phyloP scores from a whole-genome alignment of 1,284 basidiomycete species.

The Puccinia triticina region DNA sequence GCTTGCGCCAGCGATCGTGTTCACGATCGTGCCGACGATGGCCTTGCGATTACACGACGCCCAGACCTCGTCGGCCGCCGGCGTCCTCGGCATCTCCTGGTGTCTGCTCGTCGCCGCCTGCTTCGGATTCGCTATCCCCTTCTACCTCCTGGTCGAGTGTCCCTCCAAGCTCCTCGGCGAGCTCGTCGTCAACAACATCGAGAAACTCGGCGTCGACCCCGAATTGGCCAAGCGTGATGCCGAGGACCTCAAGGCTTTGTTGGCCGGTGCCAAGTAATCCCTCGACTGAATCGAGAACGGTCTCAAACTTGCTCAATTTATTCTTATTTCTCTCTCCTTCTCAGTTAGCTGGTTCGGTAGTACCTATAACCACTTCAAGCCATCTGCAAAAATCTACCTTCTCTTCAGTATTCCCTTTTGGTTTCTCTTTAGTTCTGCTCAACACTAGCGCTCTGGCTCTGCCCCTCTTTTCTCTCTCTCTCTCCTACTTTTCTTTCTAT shows the following conservation, averaged over 20 bases:
- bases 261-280: slow-evolving; percentile 13
- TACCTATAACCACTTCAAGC: not conserved
- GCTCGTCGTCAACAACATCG: slow-evolving; percentile 55
- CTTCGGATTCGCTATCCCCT: slow-evolving; percentile 56
- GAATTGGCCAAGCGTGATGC: slow-evolving; percentile 35
- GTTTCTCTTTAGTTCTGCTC: not conserved
- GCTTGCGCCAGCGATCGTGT: slow-evolving; percentile 58
- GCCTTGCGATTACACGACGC: slow-evolving; percentile 56
- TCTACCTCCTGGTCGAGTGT: slow-evolving; percentile 59
- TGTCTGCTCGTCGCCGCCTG: slow-evolving; percentile 56
- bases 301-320: not conserved
- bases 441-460: too few relatives aligned
- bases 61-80: slow-evolving; percentile 55
- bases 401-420: slow-evolving; percentile 3
- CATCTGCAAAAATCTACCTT: not conserved
- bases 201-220: slow-evolving; percentile 53
- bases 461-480: not conserved
- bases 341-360: not conserved
- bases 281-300: not conserved
- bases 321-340: not conserved
- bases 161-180: slow-evolving; percentile 58
- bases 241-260: slow-evolving; percentile 41
- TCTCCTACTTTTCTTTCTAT: not conserved
- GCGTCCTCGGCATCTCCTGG: slow-evolving; percentile 57
- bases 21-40: slow-evolving; percentile 58